A percentile compares a stretch with the other conserved stretches of the same genome.
These are phyloP conservation scores for Madurella fahalii DNA, from an alignment of 2,329 filamentous ascomycete species.

Conservation along the genomic window DNA sequence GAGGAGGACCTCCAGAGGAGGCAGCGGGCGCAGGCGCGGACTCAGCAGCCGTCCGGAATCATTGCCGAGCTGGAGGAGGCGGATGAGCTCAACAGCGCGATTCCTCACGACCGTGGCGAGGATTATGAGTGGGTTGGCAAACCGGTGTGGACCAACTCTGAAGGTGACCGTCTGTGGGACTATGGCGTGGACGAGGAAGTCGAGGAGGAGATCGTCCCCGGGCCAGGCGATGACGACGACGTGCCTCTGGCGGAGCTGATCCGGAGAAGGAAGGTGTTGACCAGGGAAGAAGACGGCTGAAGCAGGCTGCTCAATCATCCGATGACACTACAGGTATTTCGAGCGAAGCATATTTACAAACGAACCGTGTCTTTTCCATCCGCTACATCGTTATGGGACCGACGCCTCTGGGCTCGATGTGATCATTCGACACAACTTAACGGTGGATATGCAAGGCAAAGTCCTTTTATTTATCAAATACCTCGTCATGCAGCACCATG, in stretches of 20 bases:
- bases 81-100: constrained; percentile 36
- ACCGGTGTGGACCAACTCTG: constrained; percentile 66
- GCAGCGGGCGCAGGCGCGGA: constrained; percentile 28
- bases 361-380: no score
- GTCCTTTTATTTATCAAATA: no score
- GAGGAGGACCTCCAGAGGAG: constrained; percentile 38
- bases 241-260: constrained; percentile 67
- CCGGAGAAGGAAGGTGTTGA: constrained; percentile 40
- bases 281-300: constrained; percentile 21
- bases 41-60: constrained; percentile 33
- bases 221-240: constrained; percentile 47
- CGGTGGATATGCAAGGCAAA: no score
- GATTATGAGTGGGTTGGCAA: constrained; percentile 41
- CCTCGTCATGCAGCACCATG: no score
- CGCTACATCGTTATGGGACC: no score
- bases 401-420: no score
- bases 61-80: constrained; percentile 50
- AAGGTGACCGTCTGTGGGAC: constrained; percentile 70
- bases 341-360: not conserved
- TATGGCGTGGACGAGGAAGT: constrained; percentile 77
- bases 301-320: not conserved
- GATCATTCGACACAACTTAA: no score
- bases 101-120: constrained; percentile 21
- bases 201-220: constrained; percentile 38
- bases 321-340: not conserved